phyloP scores from a whole-genome alignment of 2,329 filamentous ascomycete genomes.

The Fusarium agapanthi region DNA sequence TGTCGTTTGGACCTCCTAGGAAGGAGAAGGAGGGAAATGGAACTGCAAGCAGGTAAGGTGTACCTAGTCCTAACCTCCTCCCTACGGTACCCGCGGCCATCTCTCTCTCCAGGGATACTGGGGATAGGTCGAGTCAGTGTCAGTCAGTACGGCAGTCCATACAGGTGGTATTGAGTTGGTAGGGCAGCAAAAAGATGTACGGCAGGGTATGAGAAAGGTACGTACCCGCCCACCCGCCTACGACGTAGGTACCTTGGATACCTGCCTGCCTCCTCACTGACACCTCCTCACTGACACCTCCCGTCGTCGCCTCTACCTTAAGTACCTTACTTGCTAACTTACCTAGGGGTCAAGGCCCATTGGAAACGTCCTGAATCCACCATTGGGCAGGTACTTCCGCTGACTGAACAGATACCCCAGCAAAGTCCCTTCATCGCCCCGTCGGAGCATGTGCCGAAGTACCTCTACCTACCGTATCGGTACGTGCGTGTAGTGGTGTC shows the following conservation, averaged over 20 bases:
- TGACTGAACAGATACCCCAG: neutral
- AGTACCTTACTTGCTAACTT: neutral
- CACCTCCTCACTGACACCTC: neutral
- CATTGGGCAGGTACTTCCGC: neutral
- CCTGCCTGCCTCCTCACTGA: neutral
- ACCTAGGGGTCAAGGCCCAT: neutral
- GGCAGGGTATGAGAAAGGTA: neutral
- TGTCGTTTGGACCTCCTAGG: neutral
- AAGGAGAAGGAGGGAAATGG: neutral
- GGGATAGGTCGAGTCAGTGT: neutral
- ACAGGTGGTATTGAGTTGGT: neutral
- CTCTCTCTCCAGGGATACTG: neutral
- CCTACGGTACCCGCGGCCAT: neutral
- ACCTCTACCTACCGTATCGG: neutral
- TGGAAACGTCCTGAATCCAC: neutral
- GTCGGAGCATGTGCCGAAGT: conserved; percentile 1
- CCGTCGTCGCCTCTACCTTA: neutral
- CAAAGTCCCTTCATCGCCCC: neutral
- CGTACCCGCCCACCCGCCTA: neutral
- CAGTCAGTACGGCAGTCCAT: neutral
- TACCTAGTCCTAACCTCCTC: neutral
- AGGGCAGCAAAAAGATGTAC: neutral
- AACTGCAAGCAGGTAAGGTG: neutral
- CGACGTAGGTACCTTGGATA: neutral
- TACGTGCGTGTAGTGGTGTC: neutral